Evolutionary conservation across 495 filamentous ascomycete genomes (phyloP), one percentile per base, ranked within the genome.

Genomic region (Penicillium canariense): DNA sequence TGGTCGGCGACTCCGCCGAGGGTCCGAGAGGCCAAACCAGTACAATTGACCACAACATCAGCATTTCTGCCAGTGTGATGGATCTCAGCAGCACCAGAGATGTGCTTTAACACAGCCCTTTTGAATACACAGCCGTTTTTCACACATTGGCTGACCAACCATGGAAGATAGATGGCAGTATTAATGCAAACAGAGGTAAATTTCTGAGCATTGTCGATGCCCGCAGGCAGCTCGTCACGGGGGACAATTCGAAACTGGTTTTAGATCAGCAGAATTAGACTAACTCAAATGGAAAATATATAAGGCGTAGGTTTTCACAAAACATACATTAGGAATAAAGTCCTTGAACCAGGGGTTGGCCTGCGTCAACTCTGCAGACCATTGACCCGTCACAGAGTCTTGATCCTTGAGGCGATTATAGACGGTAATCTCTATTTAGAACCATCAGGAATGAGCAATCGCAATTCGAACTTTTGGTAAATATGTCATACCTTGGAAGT

Each of bases 111-210:
- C 35, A 74, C 67, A n/a, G 55, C 75, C 23, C 82, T 69, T 32
- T 74, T 80, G 61, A 97, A 72, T 6, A 81, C 68, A 2, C 85
- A 85, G n/a, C 88, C 89, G 23, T 77, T 74, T 58, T 77, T 78
- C 17, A 85, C 74, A 72, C 89, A 95, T 69, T 90, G 84, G 0
- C 81, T 81, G 0, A 85, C 67, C 0, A 96, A 79, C 78, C 86
- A 96, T 2, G 87, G 83, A 12, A 94, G 81, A 73, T 96, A 96
- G 46, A 95, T 58, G 47, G 87, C 82, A 0, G 86, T 84, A 73
- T 97, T 96, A 62, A 97, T 91, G 70, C 91, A 96, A 30, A 93
- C 85, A 0, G 87, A 90, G 4, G 79, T 88, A 66, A 90, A 96
- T 34, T 74, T 71, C 28, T 80, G 87, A 9, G 79, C 91, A 10